Conservation (phyloP, 768 basidiomycete genomes). For the Amanita rimosa region DNA sequence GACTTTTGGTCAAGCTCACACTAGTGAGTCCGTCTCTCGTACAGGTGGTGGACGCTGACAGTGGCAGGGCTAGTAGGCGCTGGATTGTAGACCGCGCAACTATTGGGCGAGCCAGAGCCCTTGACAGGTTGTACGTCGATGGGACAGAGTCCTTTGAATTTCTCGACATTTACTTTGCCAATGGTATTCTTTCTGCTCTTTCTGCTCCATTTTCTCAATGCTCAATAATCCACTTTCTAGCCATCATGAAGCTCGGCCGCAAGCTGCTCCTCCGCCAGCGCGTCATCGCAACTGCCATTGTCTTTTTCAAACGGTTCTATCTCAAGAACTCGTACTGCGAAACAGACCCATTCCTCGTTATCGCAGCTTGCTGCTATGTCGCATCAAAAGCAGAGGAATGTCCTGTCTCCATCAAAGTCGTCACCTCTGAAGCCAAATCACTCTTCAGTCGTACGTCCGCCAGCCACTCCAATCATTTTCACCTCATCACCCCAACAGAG, state of each 20-base stretch:
- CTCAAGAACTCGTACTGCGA: slow-evolving; percentile 92
- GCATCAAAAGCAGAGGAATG: slow-evolving; percentile 97
- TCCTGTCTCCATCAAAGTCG: slow-evolving; percentile 88
- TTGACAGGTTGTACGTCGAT: slow-evolving; percentile 73
- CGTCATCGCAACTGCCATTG: slow-evolving; percentile 87
- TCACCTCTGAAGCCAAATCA: slow-evolving; percentile 71
- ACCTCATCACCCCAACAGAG: slow-evolving; percentile 20
- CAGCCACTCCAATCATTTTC: background rate
- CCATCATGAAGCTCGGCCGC: slow-evolving; percentile 80
- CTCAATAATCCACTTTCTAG: slow-evolving; percentile 24
- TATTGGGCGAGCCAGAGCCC: slow-evolving; percentile 57
- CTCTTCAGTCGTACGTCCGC: slow-evolving; percentile 55
- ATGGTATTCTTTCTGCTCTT: slow-evolving; percentile 48
- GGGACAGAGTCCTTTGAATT: slow-evolving; percentile 68
- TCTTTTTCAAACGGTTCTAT: slow-evolving; percentile 96
- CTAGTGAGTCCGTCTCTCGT: slow-evolving; percentile 4
- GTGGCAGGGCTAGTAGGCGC: slow-evolving; percentile 51
- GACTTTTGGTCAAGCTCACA: slow-evolving; percentile 11
- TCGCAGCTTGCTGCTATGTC: slow-evolving; percentile 89
- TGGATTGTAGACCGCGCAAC: slow-evolving; percentile 84
- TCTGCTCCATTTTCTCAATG: background rate
- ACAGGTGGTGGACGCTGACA: slow-evolving; percentile 2
- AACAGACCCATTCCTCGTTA: slow-evolving; percentile 89
- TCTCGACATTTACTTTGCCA: slow-evolving; percentile 82
- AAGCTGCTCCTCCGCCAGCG: slow-evolving; percentile 77